Conservation (phyloP, 2,329 filamentous ascomycete species). For the Aspergillus ibericus region DNA sequence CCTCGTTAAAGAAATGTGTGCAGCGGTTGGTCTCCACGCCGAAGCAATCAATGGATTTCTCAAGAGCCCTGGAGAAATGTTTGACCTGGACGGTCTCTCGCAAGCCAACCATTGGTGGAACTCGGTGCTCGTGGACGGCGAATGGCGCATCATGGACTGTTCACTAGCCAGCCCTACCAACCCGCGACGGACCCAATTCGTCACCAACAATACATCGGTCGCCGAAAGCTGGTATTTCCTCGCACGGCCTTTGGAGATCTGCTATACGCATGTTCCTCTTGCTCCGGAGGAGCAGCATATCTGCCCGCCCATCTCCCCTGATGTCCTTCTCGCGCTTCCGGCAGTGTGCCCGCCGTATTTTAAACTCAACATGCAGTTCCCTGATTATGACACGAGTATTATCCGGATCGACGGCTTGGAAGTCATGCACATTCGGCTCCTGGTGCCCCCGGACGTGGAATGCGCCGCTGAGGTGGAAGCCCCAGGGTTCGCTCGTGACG, state of each 20-base stretch:
- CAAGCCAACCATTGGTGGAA: slow-evolving; percentile 98
- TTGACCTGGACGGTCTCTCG: slow-evolving; percentile 79
- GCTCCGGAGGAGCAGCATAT: slow-evolving; percentile 88
- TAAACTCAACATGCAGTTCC: slow-evolving; percentile 73
- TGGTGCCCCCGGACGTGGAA: slow-evolving; percentile 86
- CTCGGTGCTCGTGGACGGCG: slow-evolving; percentile 83
- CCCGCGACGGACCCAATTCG: slow-evolving; percentile 75
- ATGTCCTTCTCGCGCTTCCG: slow-evolving; percentile 82
- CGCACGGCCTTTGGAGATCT: slow-evolving; percentile 81
- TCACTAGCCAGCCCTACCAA: slow-evolving; percentile 90
- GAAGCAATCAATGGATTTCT: slow-evolving; percentile 88
- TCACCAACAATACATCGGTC: slow-evolving; percentile 64
- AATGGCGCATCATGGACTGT: slow-evolving; percentile 96
- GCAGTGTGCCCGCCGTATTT: slow-evolving; percentile 87
- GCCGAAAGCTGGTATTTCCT: slow-evolving; percentile 95
- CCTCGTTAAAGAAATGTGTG: slow-evolving; percentile 91
- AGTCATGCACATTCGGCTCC: slow-evolving; percentile 85
- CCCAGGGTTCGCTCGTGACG: slow-evolving; percentile 73
- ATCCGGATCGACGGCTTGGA: slow-evolving; percentile 87
- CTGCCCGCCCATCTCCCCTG: slow-evolving; percentile 80
- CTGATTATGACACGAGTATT: slow-evolving; percentile 87
- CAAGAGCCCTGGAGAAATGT: slow-evolving; percentile 80
- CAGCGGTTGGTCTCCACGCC: slow-evolving; percentile 80
- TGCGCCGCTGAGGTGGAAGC: slow-evolving; percentile 90
- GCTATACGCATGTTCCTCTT: slow-evolving; percentile 93